Percentiles rank a stretch among this genome's conserved stretches.
phyloP scores from a whole-genome alignment of 306 rosid species.

The Cicer chorassanicum region DNA sequence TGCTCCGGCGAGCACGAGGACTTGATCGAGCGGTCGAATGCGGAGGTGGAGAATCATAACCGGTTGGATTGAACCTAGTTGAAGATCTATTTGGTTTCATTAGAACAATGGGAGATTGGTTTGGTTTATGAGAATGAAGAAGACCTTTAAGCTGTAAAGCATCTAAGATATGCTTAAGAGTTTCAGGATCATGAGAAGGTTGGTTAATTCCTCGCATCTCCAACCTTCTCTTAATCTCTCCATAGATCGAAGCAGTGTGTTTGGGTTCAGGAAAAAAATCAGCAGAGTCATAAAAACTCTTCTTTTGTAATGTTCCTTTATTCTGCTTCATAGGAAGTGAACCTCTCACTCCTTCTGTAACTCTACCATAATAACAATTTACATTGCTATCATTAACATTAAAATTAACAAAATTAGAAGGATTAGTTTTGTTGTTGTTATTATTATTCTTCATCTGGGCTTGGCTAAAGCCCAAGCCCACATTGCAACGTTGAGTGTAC shows the following conservation, averaged over 20 bases:
- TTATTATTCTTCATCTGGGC: constrained; percentile 29
- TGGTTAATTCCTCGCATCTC: constrained; percentile 80
- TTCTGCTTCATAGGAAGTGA: constrained; percentile 45
- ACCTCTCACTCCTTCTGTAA: constrained; percentile 47
- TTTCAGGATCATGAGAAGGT: constrained; percentile 73
- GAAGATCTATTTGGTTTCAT: constrained; percentile 66
- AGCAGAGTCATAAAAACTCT: constrained; percentile 79
- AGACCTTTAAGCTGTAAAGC: constrained; percentile 93
- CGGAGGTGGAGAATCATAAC: constrained; percentile 63
- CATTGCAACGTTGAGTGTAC: constrained; percentile 47
- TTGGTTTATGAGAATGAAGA: constrained; percentile 66
- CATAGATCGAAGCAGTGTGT: constrained; percentile 59
- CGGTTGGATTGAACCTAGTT: constrained; percentile 42
- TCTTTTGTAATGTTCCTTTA: constrained; percentile 61
- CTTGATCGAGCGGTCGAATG: constrained; percentile 50
- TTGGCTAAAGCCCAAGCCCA: not conserved
- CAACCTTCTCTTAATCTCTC: constrained; percentile 73
- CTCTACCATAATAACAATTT: constrained; percentile 36
- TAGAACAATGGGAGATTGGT: constrained; percentile 71
- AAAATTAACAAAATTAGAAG: not conserved
- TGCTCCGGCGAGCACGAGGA: constrained; percentile 51
- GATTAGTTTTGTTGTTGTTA: not conserved
- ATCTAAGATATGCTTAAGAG: constrained; percentile 76
- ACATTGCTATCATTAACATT: not conserved
- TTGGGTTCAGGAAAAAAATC: constrained; percentile 87